Conservation (phyloP, 2,329 filamentous ascomycete genomes). For the Chrysoporthe cubensis region DNA sequence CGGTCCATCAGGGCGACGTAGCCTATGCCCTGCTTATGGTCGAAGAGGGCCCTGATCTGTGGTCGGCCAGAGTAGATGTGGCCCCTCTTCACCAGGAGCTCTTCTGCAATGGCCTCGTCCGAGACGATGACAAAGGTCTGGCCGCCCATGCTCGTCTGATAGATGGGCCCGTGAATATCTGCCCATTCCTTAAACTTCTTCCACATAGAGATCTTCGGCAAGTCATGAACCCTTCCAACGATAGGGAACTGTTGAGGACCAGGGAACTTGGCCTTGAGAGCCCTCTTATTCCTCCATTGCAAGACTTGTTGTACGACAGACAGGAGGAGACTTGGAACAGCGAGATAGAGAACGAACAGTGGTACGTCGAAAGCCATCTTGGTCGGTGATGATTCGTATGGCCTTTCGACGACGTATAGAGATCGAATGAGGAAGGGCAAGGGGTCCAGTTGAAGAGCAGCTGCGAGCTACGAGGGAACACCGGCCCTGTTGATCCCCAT, state of each 20-base stretch:
- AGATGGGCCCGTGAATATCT: slow-evolving; percentile 48
- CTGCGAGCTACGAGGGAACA: slow-evolving; percentile 3
- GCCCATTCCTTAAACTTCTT: slow-evolving; percentile 56
- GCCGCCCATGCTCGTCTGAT: slow-evolving; percentile 45
- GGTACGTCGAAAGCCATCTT: slow-evolving; percentile 42
- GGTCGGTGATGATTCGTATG: background rate
- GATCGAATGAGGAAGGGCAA: background rate
- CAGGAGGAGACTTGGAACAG: slow-evolving; percentile 49
- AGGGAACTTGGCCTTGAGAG: slow-evolving; percentile 43
- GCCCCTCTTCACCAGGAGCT: slow-evolving; percentile 53
- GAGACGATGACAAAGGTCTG: slow-evolving; percentile 50
- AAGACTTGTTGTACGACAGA: slow-evolving; percentile 45
- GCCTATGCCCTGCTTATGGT: slow-evolving; percentile 52
- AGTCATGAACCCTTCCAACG: slow-evolving; percentile 53
- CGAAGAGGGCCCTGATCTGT: slow-evolving; percentile 53
- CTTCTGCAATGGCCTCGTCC: slow-evolving; percentile 52
- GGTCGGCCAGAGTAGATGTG: slow-evolving; percentile 55
- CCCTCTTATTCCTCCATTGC: slow-evolving; percentile 38
- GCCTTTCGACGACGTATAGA: background rate
- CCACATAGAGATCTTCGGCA: slow-evolving; percentile 52
- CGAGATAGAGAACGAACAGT: slow-evolving; percentile 49
- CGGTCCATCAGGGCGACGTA: slow-evolving; percentile 57
- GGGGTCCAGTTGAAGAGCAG: background rate
- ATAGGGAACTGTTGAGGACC: slow-evolving; percentile 53
- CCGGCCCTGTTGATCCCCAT: background rate